Evolutionary conservation across 495 filamentous ascomycete species (phyloP), one percentile per base, ranked within the genome.

Genomic region (Neohortaea acidophila): DNA sequence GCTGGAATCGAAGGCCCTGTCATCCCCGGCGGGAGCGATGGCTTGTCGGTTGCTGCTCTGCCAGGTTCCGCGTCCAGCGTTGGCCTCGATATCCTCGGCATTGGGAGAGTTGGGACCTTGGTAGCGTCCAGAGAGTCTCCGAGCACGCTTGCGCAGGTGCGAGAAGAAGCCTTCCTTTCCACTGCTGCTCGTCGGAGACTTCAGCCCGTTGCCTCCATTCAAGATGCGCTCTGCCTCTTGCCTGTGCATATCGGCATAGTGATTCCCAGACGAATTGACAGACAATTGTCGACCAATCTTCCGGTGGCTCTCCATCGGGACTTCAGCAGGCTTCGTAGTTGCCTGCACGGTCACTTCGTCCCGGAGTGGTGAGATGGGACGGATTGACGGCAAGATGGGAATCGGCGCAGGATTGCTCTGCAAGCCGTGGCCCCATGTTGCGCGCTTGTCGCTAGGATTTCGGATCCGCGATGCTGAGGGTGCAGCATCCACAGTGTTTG

Each of bases 151-250:
- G 27, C 91, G 74, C 4, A 99, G 69, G 50, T 99, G 91, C 6
- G 91, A 94, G 59, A 97, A 96, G 63, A 94, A 96, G 57, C 87
- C 80, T 54, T 96, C 89, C 51, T 87, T 86, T n/a, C n/a, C n/a
- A 23, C 81, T 80, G 12, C 64, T 79, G 41, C 68, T 71, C 6
- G 61, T 72, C 19, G 73, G 79, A 42, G 73, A 79, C 33, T 64
- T 68, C 38, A 73, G 59, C 7, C 74, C 74, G 33, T 67, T 68
- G 43, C 85, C 89, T n/a, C n/a, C n/a, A 59, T 84, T 94, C 25
- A 96, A 64, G 33, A 82, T 82, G 41, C 83, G 65, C 58, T 94
- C 89, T 17, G 91, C 84, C 53, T 96, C 86, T 61, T 86, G 84
- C 35, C 86, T 66, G 54, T 92, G 83, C 41, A 77, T 59, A 48